Percentiles rank a stretch among this genome's conserved stretches.
These are phyloP conservation scores for Chaetoceros muelleri DNA, from an alignment of 108 stramenopile genomes.

Conservation along the genomic window DNA sequence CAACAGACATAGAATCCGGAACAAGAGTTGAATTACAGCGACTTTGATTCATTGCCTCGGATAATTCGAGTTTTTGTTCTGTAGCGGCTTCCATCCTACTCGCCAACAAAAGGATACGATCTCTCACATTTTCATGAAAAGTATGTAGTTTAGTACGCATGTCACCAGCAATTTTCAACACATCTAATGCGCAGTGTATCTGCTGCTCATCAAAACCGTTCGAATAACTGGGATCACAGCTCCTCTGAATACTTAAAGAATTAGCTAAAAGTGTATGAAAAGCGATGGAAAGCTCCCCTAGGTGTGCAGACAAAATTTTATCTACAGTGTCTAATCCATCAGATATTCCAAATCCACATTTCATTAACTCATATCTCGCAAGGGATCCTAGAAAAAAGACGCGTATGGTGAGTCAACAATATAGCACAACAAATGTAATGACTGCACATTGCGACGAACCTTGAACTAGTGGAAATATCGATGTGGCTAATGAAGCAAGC, in stretches of 20 bases:
- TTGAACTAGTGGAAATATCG: slow-evolving; percentile 60
- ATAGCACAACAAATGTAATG: too few relatives aligned
- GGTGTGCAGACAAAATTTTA: slow-evolving; percentile 44
- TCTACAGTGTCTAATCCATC: slow-evolving; percentile 43
- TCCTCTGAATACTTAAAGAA: slow-evolving; percentile 34
- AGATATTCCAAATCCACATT: slow-evolving; percentile 50
- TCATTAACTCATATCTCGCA: slow-evolving; percentile 62
- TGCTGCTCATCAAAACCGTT: slow-evolving; percentile 66
- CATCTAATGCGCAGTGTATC: slow-evolving; percentile 60
- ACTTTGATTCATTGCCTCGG: slow-evolving; percentile 6
- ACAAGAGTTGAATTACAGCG: slow-evolving; percentile 18
- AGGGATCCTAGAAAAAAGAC: too few relatives aligned
- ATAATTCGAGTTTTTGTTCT: slow-evolving; percentile 14
- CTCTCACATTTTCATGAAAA: slow-evolving; percentile 45
- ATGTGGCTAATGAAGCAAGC: slow-evolving; percentile 52
- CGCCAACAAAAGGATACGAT: slow-evolving; percentile 37
- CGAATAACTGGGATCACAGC: slow-evolving; percentile 27
- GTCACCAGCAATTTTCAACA: slow-evolving; percentile 57
- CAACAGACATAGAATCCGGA: slow-evolving; percentile 57
- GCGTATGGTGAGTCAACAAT: too few relatives aligned
- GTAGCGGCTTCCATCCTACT: slow-evolving; percentile 28
- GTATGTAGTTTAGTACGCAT: slow-evolving; percentile 34
- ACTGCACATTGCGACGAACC: too few relatives aligned
- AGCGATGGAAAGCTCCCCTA: slow-evolving; percentile 57
- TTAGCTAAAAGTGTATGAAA: slow-evolving; percentile 20